Evolutionary conservation across 2,329 filamentous ascomycete species (phyloP).

Genomic region (Fusarium clavum): DNA sequence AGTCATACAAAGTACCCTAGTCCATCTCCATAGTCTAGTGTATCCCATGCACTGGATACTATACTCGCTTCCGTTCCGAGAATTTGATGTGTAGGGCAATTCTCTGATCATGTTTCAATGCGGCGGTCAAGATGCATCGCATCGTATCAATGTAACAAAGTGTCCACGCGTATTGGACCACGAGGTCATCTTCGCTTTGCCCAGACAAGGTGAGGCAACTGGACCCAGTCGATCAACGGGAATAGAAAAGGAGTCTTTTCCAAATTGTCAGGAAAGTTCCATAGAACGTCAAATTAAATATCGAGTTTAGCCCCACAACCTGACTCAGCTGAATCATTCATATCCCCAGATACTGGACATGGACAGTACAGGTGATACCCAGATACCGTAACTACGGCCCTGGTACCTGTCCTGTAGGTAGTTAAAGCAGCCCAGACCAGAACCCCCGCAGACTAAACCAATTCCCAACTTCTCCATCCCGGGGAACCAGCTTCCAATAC

Average conservation of each 20-base stretch:
- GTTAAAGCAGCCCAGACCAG: constrained; percentile 9
- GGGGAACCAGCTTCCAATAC: constrained; percentile 26
- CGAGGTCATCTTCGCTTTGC: background rate
- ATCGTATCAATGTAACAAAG: constrained; percentile 10
- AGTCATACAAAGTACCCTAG: constrained; percentile 11
- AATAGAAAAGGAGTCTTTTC: background rate
- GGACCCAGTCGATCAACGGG: constrained; percentile 2
- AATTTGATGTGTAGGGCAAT: background rate
- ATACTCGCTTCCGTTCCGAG: constrained; percentile 29
- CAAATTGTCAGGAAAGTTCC: background rate
- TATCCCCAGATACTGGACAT: constrained; percentile 6
- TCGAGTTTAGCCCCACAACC: constrained; percentile 4
- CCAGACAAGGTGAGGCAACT: background rate
- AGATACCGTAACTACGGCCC: constrained; percentile 11
- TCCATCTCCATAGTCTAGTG: constrained; percentile 7
- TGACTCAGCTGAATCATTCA: constrained; percentile 39
- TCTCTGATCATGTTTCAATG: constrained; percentile 14
- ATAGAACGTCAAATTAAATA: background rate
- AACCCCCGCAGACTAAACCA: constrained; percentile 37
- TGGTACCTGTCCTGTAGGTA: constrained; percentile 9
- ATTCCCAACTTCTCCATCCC: constrained; percentile 17
- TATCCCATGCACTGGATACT: constrained; percentile 24
- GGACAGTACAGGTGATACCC: background rate
- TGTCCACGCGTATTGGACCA: background rate
- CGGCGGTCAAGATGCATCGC: constrained; percentile 22